phyloP scores from a whole-genome alignment of 1,139 yeast species.

The Blastobotrys ciferrii region DNA sequence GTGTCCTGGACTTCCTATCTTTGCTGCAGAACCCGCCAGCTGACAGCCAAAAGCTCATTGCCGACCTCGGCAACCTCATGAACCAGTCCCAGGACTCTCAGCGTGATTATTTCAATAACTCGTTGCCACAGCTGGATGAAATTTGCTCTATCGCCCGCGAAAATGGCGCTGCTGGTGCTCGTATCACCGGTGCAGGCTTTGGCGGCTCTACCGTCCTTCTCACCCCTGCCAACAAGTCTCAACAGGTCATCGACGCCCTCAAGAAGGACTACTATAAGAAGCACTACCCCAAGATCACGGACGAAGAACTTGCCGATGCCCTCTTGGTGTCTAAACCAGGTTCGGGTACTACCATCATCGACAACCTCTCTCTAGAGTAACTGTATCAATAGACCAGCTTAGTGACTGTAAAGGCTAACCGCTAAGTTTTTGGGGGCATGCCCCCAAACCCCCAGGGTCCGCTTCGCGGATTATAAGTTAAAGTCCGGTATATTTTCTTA shows the following conservation, averaged over 20 bases:
- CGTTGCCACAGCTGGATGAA: slow-evolving; percentile 52
- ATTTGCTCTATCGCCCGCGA: slow-evolving; percentile 53
- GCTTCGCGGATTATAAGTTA: too few species aligned
- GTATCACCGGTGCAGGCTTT: slow-evolving; percentile 82
- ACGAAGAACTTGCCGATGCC: slow-evolving; percentile 49
- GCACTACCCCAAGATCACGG: slow-evolving; percentile 48
- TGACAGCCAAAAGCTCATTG: slow-evolving; percentile 19
- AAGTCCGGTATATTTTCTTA: too few species aligned
- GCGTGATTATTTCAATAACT: slow-evolving; percentile 50
- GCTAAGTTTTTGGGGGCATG: too few species aligned
- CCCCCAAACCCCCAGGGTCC: too few species aligned
- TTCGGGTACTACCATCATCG: slow-evolving; percentile 52
- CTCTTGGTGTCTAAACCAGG: slow-evolving; percentile 60
- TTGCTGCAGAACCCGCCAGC: slow-evolving; percentile 35
- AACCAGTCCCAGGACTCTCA: slow-evolving; percentile 60
- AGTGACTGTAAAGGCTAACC: too few species aligned
- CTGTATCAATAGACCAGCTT: not conserved
- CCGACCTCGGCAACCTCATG: slow-evolving; percentile 53
- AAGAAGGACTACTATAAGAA: slow-evolving; percentile 49
- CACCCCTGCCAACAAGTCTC: slow-evolving; percentile 49
- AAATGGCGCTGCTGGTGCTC: slow-evolving; percentile 62
- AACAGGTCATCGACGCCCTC: slow-evolving; percentile 47
- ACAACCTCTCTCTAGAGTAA: slow-evolving; percentile 21
- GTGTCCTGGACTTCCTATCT: slow-evolving; percentile 54
- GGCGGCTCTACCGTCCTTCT: slow-evolving; percentile 74